These are phyloP conservation scores for Colletotrichum musicola DNA, from an alignment of 2,329 filamentous ascomycete species.

Conservation along the genomic window DNA sequence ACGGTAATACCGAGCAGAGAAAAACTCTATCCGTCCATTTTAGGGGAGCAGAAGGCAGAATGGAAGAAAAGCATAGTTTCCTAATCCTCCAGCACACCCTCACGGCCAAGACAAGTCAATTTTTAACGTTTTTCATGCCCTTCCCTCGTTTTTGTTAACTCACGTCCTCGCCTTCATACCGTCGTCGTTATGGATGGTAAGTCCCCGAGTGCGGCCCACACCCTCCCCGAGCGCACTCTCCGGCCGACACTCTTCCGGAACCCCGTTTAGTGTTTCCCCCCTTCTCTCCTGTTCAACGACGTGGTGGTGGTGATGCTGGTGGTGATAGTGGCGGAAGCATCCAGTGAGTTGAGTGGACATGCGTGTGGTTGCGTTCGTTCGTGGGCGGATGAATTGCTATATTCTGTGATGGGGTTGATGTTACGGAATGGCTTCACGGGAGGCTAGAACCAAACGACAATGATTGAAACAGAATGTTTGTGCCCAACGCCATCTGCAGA, in stretches of 20 bases:
- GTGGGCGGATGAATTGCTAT: conserved; percentile 5
- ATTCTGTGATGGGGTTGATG: neutral
- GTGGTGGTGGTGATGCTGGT: no score
- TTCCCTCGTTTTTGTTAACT: neutral
- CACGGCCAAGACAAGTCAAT: conserved; percentile 20
- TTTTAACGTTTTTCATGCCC: conserved; percentile 33
- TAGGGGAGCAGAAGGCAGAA: neutral
- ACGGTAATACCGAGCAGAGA: conserved; percentile 11
- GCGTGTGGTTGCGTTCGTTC: conserved; percentile 11
- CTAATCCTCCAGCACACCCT: conserved; percentile 16
- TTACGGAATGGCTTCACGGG: neutral
- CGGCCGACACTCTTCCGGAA: neutral
- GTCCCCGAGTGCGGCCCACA: neutral
- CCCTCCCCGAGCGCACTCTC: conserved; percentile 1
- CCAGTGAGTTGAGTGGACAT: neutral
- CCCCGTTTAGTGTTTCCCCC: neutral
- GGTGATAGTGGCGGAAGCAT: neutral
- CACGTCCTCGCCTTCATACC: neutral
- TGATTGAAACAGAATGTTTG: neutral
- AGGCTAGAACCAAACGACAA: no score
- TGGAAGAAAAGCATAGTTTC: neutral
- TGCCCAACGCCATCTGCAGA: conserved; percentile 4
- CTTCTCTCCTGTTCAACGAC: no score
- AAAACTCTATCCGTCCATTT: neutral
- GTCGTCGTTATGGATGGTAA: neutral